Conservation (phyloP, 2,329 filamentous ascomycete genomes). For the Microcyclosporella mali region DNA sequence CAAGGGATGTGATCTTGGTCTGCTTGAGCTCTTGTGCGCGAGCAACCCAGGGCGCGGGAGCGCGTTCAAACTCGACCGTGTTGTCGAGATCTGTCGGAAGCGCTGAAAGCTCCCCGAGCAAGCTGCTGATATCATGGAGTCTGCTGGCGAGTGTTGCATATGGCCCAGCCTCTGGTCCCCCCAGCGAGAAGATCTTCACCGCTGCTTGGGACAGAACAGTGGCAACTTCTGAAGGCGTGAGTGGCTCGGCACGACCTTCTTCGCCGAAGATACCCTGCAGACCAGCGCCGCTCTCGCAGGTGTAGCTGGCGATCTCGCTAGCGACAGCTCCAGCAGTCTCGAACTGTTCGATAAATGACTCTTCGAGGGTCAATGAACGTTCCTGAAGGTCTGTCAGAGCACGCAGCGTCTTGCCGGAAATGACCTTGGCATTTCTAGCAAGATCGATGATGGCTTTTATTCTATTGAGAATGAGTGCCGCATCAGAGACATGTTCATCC, state of each 20-base stretch:
- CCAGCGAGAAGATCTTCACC: slow-evolving; percentile 43
- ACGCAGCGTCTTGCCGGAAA: slow-evolving; percentile 70
- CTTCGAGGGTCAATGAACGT: slow-evolving; percentile 65
- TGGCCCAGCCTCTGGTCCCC: slow-evolving; percentile 57
- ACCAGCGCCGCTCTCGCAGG: slow-evolving; percentile 60
- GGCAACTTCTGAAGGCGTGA: slow-evolving; percentile 61
- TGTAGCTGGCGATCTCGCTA: slow-evolving; percentile 59
- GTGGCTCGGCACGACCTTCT: slow-evolving; percentile 62
- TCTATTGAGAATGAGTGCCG: slow-evolving; percentile 60
- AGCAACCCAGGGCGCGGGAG: slow-evolving; percentile 72
- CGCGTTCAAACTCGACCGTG: slow-evolving; percentile 58
- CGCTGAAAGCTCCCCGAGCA: slow-evolving; percentile 64
- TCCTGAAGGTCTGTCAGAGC: slow-evolving; percentile 71
- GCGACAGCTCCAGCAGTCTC: slow-evolving; percentile 62
- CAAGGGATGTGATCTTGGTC: slow-evolving; percentile 72
- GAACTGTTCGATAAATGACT: slow-evolving; percentile 62
- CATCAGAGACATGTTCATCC: slow-evolving; percentile 40
- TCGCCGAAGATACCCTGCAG: slow-evolving; percentile 63
- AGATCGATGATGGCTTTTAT: slow-evolving; percentile 66
- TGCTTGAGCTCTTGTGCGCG: slow-evolving; percentile 74
- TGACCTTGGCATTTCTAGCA: slow-evolving; percentile 75
- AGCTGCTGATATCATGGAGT: slow-evolving; percentile 57
- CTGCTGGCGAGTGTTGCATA: slow-evolving; percentile 63
- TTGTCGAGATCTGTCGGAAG: slow-evolving; percentile 46
- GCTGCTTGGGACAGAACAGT: slow-evolving; percentile 55